Evolutionary conservation across 179 eudicot species (phyloP).

Genomic region (Carnegiea gigantea): DNA sequence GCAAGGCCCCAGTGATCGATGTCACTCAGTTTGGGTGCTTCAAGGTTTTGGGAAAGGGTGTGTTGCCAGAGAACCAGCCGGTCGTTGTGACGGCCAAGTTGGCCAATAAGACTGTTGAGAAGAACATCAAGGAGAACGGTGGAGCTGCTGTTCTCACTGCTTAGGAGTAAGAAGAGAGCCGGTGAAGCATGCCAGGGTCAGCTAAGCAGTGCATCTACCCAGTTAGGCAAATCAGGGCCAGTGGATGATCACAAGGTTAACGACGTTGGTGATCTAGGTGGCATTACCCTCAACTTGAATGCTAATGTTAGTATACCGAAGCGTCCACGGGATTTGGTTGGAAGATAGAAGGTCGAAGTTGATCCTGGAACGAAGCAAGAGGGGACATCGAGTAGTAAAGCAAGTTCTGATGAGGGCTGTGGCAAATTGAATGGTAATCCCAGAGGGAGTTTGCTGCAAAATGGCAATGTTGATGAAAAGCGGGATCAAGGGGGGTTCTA

Average conservation of each 20-base stretch:
- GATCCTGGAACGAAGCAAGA: slow-evolving; percentile 25
- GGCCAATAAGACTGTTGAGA: slow-evolving; percentile 58
- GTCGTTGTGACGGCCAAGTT: slow-evolving; percentile 60
- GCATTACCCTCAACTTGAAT: slow-evolving; percentile 28
- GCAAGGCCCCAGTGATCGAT: slow-evolving; percentile 45
- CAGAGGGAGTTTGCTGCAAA: background rate
- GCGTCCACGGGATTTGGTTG: slow-evolving; percentile 41
- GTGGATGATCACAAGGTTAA: slow-evolving; percentile 21
- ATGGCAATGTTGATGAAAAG: slow-evolving; percentile 22
- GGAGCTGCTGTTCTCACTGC: slow-evolving; percentile 69
- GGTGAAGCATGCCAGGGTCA: slow-evolving; percentile 14
- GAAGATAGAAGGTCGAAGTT: slow-evolving; percentile 46
- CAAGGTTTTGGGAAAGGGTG: slow-evolving; percentile 62
- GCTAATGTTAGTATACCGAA: slow-evolving; percentile 36
- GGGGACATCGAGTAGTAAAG: slow-evolving; percentile 15
- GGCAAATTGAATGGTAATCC: slow-evolving; percentile 15
- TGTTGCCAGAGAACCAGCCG: slow-evolving; percentile 34
- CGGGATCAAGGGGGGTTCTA: slow-evolving; percentile 20
- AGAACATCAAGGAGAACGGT: slow-evolving; percentile 63
- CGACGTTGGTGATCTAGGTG: slow-evolving; percentile 29
- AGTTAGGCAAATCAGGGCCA: slow-evolving; percentile 18
- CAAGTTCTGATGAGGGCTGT: slow-evolving; percentile 13
- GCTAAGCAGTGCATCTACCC: slow-evolving; percentile 17
- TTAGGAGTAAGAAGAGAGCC: slow-evolving; percentile 29
- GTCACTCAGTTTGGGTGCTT: slow-evolving; percentile 60